Conservation (phyloP, 768 basidiomycete genomes). For the Daedaleopsis sinensis region DNA sequence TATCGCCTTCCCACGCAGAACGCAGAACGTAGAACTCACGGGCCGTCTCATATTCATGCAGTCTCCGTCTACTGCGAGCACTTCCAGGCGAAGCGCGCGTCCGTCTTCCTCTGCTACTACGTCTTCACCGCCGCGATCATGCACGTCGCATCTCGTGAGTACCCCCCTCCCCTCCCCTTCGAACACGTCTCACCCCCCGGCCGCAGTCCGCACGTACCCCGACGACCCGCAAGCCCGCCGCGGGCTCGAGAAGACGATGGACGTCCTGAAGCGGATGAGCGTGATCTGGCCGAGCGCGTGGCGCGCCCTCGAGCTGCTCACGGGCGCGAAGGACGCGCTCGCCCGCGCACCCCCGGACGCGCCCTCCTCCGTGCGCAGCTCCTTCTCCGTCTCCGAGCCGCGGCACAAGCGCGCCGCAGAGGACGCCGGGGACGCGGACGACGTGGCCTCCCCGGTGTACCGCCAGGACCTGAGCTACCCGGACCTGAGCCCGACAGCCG, state of each 20-base stretch:
- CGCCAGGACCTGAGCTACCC: constrained; percentile 20
- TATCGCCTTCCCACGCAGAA: neutral
- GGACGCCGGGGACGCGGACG: constrained; percentile 37
- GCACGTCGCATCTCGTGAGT: constrained; percentile 69
- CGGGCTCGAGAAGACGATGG: constrained; percentile 69
- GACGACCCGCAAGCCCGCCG: constrained; percentile 69
- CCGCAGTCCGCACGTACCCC: constrained; percentile 63
- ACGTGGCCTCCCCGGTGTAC: constrained; percentile 19
- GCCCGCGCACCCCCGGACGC: constrained; percentile 15
- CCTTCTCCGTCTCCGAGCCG: constrained; percentile 30
- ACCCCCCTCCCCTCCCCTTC: neutral
- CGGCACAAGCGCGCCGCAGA: constrained; percentile 66
- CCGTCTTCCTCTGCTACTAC: constrained; percentile 79
- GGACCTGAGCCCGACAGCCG: constrained; percentile 15
- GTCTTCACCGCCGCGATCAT: constrained; percentile 80
- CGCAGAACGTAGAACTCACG: too few relatives aligned
- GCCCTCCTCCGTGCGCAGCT: constrained; percentile 1
- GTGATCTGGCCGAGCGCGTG: constrained; percentile 77
- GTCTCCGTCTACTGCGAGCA: constrained; percentile 63
- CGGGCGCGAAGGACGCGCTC: constrained; percentile 54
- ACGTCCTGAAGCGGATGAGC: constrained; percentile 64
- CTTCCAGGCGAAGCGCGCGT: constrained; percentile 60
- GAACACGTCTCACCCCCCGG: neutral
- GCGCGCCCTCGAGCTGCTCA: constrained; percentile 74
- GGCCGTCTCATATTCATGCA: constrained; percentile 30